Base-by-base conservation (phyloP, 176 grass and related monocot species). In the Eragrostis curvula region DNA sequence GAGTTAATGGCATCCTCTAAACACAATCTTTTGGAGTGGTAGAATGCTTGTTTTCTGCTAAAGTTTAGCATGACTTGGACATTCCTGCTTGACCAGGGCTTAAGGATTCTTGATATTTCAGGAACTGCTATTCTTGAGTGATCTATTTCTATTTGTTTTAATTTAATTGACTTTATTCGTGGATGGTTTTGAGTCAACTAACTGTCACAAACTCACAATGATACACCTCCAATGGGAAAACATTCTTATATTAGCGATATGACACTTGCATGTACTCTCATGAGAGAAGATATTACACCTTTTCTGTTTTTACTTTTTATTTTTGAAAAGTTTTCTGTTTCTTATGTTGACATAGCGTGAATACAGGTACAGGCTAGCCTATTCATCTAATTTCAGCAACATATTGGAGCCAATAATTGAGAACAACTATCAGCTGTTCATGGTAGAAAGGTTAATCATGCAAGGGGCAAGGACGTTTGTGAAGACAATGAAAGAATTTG, bases 391-490 rank as follows among this genome's bases (percentile, higher is more conserved):
- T 62, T 98, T 95, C 71, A 96, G 89, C 68, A 61, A 59, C 74
- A 90, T 98, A 86, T 78, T 98, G 86, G 83, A 93, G 73, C 87
- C 87, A 39, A 49, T 91, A 45, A 82, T 93, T 8, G 65, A 93
- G 74, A 98, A 98, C 74, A 94, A 94, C 67, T 91, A 98, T 83
- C 92, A 93, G 68, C 80, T 95, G 66, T 98, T 98, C 70, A 98
- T 98, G 79, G 77, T 98, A 11, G 96, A 98, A 85, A 98, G 92
- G 79, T 75, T 98, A 82, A 73, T 98, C n/a, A 89, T 95, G 86
- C 87, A 86, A 87, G 93, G 91, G 23, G 90, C 90, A 59, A 98
- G 53, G 85, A 93, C 68, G 4, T 91, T 93, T 70, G 91, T 96
- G 68, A 98, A 98, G 86, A 98, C 96, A 28, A 91, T 95, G 78